Evolutionary conservation across 768 basidiomycete genomes (phyloP).

Genomic region (Amanita subjunquillea): DNA sequence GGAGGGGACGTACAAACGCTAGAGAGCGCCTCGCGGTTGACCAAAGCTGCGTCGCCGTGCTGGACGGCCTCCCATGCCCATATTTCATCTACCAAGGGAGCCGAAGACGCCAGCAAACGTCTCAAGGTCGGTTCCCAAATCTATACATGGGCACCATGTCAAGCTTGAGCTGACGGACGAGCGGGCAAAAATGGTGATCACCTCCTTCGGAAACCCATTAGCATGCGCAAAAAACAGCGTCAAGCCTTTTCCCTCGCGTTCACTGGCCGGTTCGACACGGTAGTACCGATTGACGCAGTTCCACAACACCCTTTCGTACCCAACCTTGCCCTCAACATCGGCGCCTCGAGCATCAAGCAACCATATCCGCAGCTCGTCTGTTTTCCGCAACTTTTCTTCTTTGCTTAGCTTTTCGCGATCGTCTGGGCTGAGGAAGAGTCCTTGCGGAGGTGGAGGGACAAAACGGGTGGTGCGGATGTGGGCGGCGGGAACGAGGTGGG

Average conservation of each 20-base stretch:
- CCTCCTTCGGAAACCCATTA: slow-evolving; percentile 87
- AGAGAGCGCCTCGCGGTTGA: slow-evolving; percentile 52
- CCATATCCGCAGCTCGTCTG: slow-evolving; percentile 14
- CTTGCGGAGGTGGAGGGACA: slow-evolving; percentile 20
- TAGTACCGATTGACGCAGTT: slow-evolving; percentile 65
- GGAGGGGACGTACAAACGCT: slow-evolving; percentile 39
- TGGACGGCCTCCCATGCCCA: slow-evolving; percentile 81
- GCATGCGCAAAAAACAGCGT: slow-evolving; percentile 78
- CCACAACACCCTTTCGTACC: slow-evolving; percentile 45
- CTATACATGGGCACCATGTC: slow-evolving; percentile 23
- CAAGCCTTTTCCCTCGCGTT: slow-evolving; percentile 18
- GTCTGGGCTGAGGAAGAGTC: background rate
- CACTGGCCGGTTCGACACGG: slow-evolving; percentile 19
- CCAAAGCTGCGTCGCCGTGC: slow-evolving; percentile 73
- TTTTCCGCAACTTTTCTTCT: slow-evolving; percentile 20
- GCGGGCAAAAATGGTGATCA: slow-evolving; percentile 15
- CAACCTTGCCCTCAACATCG: slow-evolving; percentile 19
- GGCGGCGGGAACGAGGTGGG: slow-evolving; percentile 47
- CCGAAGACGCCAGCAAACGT: slow-evolving; percentile 34
- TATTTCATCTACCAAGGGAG: slow-evolving; percentile 46
- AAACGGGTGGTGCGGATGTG: slow-evolving; percentile 35
- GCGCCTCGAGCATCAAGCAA: slow-evolving; percentile 20
- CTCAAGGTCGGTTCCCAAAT: slow-evolving; percentile 69
- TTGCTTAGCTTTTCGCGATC: slow-evolving; percentile 18
- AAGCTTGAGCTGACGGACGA: background rate